Base-by-base conservation (phyloP, 2,329 filamentous ascomycete species). In the Simplicillium sp. region DNA sequence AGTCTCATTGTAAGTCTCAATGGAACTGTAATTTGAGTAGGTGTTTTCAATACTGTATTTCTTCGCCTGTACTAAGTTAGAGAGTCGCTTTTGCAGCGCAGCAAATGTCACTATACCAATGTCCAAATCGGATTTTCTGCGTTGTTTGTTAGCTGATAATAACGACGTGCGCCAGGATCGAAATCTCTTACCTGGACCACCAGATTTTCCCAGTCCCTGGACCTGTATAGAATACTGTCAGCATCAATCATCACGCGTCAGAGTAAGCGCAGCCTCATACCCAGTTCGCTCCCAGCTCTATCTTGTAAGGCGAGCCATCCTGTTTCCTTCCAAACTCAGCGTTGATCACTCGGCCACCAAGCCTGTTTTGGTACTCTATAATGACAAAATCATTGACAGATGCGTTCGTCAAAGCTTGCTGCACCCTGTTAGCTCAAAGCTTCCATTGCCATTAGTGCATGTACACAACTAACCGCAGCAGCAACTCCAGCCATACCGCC, bases 261-360 rank as follows among this genome's bases (percentile, higher is more conserved):
- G 47, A n/a, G 42, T 43, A 7, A 47, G 40, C 1, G 45, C 50
- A 5, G 1, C 54, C 57, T 29, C 60, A 54, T 0, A 68, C 55
- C 81, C 81, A 85, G 46, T 84, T 85, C 7, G 81, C 80, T 3
- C 81, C 81, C 1, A 81, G 59, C 54, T 84, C 81, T 9, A 85
- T 64, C 0, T 64, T 67, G 44, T 77, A 79, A 0, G 74, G 69
- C 1, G 68, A 61, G 1, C 75, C 75, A 29, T 73, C 61, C 0
- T 57, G 29, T 3, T 59, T 54, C 13, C 64, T 58, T 4, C 79
- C 78, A 49, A 83, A 82, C 0, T 64, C 60, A 0, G 68, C 68
- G 44, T 82, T 71, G n/a, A 60, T 59, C 32, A 80, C 68, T 6
- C 80, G 71, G 2, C 81, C 81, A 2, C 81, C 80, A 43, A 84